Percentiles rank a stretch among this genome's conserved stretches.
phyloP scores from a whole-genome alignment of 768 basidiomycete species.

The Mycena rebaudengoi region DNA sequence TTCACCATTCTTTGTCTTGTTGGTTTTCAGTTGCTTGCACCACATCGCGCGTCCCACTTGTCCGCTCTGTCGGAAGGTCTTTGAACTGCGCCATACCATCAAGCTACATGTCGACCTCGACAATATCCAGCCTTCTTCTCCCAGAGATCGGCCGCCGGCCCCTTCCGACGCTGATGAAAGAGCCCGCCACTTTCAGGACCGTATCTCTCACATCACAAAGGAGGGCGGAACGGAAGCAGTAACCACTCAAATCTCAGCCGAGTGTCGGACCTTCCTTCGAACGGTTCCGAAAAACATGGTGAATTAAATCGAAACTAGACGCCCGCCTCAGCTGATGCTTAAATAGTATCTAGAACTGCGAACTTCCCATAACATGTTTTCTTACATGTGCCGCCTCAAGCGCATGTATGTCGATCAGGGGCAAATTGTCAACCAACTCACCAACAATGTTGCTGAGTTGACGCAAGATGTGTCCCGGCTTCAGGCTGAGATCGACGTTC shows the following conservation, averaged over 20 bases:
- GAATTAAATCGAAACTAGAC: not conserved
- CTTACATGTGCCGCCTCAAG: conserved; percentile 21
- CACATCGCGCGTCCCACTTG: conserved; percentile 59
- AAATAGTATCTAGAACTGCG: conserved; percentile 24
- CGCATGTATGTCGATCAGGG: conserved; percentile 16
- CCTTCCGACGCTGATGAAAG: conserved; percentile 47
- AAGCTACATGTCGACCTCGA: conserved; percentile 71
- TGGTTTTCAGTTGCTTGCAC: conserved; percentile 58
- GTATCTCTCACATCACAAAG: conserved; percentile 62
- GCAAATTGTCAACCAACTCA: not conserved
- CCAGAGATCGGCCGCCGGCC: conserved; percentile 14
- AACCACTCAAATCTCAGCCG: conserved; percentile 59
- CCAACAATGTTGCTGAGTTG: not conserved
- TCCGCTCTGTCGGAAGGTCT: conserved; percentile 69
- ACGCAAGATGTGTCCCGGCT: conserved; percentile 21
- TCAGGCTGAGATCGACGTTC: conserved; percentile 16
- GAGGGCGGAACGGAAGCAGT: conserved; percentile 62
- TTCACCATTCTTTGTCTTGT: conserved; percentile 15
- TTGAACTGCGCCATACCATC: conserved; percentile 54
- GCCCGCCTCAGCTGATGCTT: not conserved
- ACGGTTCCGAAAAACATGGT: conserved; percentile 17
- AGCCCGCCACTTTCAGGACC: conserved; percentile 61
- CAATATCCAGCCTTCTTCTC: conserved; percentile 30
- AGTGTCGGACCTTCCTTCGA: conserved; percentile 41
- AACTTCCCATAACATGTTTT: conserved; percentile 18